Evolutionary conservation across 1,139 yeast species (phyloP), one percentile per base, ranked within the genome.

Genomic region (Lodderomyces orthopsilosis): DNA sequence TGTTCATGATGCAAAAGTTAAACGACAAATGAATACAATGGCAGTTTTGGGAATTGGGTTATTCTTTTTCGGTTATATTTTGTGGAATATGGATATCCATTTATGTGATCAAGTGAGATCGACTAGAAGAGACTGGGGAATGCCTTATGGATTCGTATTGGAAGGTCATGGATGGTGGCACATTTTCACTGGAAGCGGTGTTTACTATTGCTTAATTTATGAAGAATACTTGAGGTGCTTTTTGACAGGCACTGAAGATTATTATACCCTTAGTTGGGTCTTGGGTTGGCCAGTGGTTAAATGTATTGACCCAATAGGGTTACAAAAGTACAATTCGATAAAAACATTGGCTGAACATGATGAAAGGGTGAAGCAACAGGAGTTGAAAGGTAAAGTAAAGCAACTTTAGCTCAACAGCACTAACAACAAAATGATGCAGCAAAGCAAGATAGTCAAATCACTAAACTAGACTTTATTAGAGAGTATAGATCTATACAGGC

Each of bases 91-190:
- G 55, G 98, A 91, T 61, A 87, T 87, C 44, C 88, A 85, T 56
- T 74, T 85, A 44, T 93, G 98, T 60, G 59, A 73, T n/a, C 61
- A 65, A 32, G 83, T 89, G 65, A 77, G 85, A 41, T 51, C 65
- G 6, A 60, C 80, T 34, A 79, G 98, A 61, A 77, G 95, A 51
- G 54, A 63, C 2, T 68, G 75, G 58, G 95, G 96, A 2, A 77
- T 90, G 70, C 98, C 98, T 1, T 79, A 85, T 46, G 98, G 98
- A 1, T 79, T 89, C 51, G 52, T 93, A 9, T 71, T 93, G 33
- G 98, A 93, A 61, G 86, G 96, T 27, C 98, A 93, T 59, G 96
- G 95, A 14, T 93, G 98, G 98, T 93, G 98, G 98, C 98, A 93
- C 60, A 68, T 88, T 26, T 75, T 88, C 50, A 88, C 95, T 0